Evolutionary conservation across 768 basidiomycete species (phyloP).

Genomic region (Terana coerulea): DNA sequence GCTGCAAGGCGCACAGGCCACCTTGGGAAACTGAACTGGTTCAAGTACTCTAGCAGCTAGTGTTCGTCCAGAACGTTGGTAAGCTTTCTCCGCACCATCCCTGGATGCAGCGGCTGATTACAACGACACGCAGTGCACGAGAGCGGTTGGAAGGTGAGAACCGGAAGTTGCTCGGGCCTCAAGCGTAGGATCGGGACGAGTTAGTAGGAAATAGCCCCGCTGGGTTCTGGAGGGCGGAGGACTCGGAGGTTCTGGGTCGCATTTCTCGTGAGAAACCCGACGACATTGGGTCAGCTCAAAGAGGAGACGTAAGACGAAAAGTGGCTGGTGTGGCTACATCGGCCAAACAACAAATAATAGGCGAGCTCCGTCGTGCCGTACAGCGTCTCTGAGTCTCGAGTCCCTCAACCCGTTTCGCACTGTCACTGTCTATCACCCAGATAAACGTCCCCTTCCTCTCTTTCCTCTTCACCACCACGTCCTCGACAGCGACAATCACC

Average conservation of each 20-base stretch:
- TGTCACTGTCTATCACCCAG: slow-evolving; percentile 25
- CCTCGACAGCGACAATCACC: slow-evolving; percentile 43
- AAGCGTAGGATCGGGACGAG: neutral
- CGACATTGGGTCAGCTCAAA: neutral
- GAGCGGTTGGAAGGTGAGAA: too few species aligned
- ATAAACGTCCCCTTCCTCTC: slow-evolving; percentile 25
- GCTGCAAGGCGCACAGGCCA: slow-evolving; percentile 5
- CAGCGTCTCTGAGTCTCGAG: slow-evolving; percentile 28
- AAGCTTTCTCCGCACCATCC: too few species aligned
- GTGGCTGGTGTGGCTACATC: slow-evolving; percentile 26
- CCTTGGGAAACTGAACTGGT: neutral
- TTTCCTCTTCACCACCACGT: slow-evolving; percentile 44
- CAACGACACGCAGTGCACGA: too few species aligned
- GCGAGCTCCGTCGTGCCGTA: slow-evolving; percentile 22
- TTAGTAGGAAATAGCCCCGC: slow-evolving; percentile 1
- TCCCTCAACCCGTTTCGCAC: slow-evolving; percentile 20
- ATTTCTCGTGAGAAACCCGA: slow-evolving; percentile 1
- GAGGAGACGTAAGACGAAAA: slow-evolving; percentile 9
- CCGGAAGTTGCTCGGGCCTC: neutral
- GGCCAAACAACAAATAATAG: slow-evolving; percentile 29
- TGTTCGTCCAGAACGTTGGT: too few species aligned
- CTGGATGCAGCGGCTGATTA: too few species aligned
- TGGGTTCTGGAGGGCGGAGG: neutral
- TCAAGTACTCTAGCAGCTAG: neutral
- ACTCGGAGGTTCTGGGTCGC: neutral